These are phyloP conservation scores for Hymenoscyphus scutula DNA, from an alignment of 2,329 filamentous ascomycete genomes.

Conservation along the genomic window DNA sequence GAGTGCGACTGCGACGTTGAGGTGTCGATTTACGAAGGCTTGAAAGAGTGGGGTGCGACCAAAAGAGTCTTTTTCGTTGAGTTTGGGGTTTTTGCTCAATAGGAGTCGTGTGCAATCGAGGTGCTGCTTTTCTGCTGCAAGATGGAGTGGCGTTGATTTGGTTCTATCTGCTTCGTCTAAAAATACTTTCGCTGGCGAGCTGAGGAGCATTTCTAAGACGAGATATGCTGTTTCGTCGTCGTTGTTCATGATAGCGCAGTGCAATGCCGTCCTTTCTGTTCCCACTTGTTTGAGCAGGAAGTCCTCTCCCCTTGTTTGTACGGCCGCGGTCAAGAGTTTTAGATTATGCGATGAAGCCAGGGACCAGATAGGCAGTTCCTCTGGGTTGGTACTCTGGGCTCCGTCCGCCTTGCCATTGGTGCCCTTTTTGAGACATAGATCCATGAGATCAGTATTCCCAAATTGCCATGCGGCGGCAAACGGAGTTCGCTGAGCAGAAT, in stretches of 20 bases:
- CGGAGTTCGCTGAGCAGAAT: slow-evolving; percentile 17
- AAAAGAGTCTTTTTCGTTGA: slow-evolving; percentile 16
- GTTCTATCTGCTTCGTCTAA: slow-evolving; percentile 14
- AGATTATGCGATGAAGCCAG: slow-evolving; percentile 8
- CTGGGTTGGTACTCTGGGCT: background rate
- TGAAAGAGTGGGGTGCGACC: slow-evolving; percentile 16
- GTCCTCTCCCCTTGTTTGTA: slow-evolving; percentile 1
- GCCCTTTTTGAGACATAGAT: slow-evolving; percentile 9
- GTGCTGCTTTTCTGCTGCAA: slow-evolving; percentile 14
- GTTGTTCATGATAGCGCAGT: slow-evolving; percentile 11
- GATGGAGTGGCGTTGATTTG: slow-evolving; percentile 21
- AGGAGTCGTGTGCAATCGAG: slow-evolving; percentile 16
- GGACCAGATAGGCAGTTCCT: slow-evolving; percentile 21
- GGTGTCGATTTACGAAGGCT: slow-evolving; percentile 10
- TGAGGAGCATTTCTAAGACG: slow-evolving; percentile 11
- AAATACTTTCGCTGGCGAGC: background rate
- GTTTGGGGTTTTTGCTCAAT: slow-evolving; percentile 13
- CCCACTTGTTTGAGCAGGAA: slow-evolving; percentile 15
- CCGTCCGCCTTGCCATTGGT: background rate
- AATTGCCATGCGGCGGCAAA: slow-evolving; percentile 21
- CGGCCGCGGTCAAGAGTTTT: background rate
- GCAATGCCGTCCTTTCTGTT: slow-evolving; percentile 16
- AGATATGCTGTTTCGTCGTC: background rate
- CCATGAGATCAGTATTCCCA: slow-evolving; percentile 13
- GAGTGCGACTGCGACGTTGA: slow-evolving; percentile 12